Evolutionary conservation across 2,329 filamentous ascomycete genomes (phyloP).

Genomic region (Myriosclerotinia duriaeana): DNA sequence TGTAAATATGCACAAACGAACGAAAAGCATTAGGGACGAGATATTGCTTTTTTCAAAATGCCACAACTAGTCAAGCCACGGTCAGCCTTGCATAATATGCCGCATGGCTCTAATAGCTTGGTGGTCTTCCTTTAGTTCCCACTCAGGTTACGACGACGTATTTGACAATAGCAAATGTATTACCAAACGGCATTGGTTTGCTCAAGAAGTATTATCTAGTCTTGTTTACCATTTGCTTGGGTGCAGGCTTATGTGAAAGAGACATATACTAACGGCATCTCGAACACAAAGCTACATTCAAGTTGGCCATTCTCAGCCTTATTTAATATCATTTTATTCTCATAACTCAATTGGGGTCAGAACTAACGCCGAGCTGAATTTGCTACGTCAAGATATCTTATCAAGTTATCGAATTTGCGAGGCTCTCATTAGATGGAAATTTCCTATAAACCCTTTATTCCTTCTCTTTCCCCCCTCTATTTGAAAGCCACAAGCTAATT

Average conservation of each 20-base stretch:
- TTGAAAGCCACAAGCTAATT: background rate
- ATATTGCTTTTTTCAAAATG: background rate
- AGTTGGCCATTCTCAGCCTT: background rate
- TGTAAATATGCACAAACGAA: conserved; percentile 2
- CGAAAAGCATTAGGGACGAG: conserved; percentile 5
- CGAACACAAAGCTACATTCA: conserved; percentile 7
- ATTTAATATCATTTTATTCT: background rate
- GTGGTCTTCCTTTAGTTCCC: background rate
- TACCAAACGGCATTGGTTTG: conserved; percentile 2
- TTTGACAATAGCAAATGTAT: conserved; percentile 3
- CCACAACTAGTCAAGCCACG: background rate
- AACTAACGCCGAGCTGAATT: conserved; percentile 23
- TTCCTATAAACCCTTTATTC: conserved; percentile 7
- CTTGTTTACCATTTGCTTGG: conserved; percentile 7
- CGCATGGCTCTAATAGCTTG: background rate
- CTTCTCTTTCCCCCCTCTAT: background rate
- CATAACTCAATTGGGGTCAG: background rate
- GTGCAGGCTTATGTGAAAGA: background rate
- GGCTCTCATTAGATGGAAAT: background rate
- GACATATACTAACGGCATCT: conserved; percentile 8
- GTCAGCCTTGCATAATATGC: conserved; percentile 18
- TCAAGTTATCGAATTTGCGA: background rate
- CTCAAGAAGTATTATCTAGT: background rate
- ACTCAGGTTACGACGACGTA: conserved; percentile 5
- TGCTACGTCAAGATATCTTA: background rate